A percentile compares a stretch with the other conserved stretches of the same genome.
Evolutionary conservation across 139 green algal species (phyloP).

Genomic region (Ulvella scutata): DNA sequence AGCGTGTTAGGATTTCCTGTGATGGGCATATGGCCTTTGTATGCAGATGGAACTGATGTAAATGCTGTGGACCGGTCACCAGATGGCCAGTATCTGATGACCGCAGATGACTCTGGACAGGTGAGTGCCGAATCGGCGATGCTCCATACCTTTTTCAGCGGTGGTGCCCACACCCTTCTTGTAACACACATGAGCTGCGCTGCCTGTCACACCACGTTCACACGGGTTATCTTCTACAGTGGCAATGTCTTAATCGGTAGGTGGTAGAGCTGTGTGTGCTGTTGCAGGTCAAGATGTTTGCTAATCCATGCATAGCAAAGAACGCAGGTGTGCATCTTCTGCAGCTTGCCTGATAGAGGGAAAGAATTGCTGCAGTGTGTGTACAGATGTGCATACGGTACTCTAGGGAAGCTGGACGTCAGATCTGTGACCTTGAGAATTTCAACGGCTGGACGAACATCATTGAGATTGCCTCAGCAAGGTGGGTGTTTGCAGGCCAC

Average conservation of each 20-base stretch:
- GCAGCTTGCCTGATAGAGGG: no score
- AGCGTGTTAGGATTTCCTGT: slow-evolving; percentile 45
- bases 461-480: no score
- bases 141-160: not conserved
- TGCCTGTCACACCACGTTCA: not conserved
- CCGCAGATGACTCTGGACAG: slow-evolving; percentile 19
- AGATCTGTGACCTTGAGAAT: no score
- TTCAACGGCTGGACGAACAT: no score
- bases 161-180: not conserved
- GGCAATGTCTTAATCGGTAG: not conserved
- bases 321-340: no score
- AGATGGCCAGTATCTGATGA: slow-evolving; percentile 12
- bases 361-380: no score
- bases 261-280: not conserved
- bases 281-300: slow-evolving; percentile 29
- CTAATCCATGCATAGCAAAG: slow-evolving; percentile 43
- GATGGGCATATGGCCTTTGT: slow-evolving; percentile 50
- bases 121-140: not conserved
- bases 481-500: no score
- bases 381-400: no score
- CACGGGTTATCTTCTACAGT: not conserved
- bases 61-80: slow-evolving; percentile 27
- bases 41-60: slow-evolving; percentile 48
- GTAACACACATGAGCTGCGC: not conserved
- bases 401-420: no score